Base-by-base conservation (phyloP, 73 alveolate species). In the Paramecium sexaurelia region DNA sequence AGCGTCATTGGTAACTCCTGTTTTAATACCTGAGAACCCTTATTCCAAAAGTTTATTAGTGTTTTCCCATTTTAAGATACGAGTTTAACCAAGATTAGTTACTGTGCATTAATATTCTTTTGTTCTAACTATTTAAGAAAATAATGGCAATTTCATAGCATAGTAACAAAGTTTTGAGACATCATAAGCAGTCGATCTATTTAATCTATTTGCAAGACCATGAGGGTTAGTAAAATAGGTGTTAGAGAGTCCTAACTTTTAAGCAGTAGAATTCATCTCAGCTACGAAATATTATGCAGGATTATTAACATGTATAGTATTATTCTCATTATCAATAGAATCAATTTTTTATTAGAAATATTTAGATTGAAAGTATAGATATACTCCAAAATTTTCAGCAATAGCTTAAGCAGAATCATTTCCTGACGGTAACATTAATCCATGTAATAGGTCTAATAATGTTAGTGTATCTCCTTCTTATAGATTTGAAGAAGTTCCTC, bases 361-460 rank as follows among this genome's bases (percentile, higher is more conserved):
- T 26, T 91, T 75, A 2, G 91, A 68, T 35, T 78, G 33, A 32
- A 55, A 73, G 41, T 91, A 57, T 20, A 94, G 75, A 37, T 55
- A 78, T 6, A 86, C 68, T 17, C 98, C 98, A 75, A 95, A 92
- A 83, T 85, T 67, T 19, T 90, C 93, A 19, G 97, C 97, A 13
- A 96, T 43, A 6, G 96, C 87, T 67, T 78, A 55, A 22, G 98
- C 98, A 84, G 97, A 97, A 82, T 96, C 98, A 75, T 96, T 96
- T 26, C 98, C 98, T 27, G 96, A 88, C 8, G 98, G 98, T 11
- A 96, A 84, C 98, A 96, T 94, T 92, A 96, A 40, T 9, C 96
- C 99, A 67, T 93, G 94, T 22, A 96, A 66, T 5, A 95, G 78
- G 29, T 96, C 97, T 69, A 87, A 39, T 15, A 96, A 91, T 7